Evolutionary conservation across 2,329 filamentous ascomycete species (phyloP).

Genomic region (Elsinoe fawcettii): DNA sequence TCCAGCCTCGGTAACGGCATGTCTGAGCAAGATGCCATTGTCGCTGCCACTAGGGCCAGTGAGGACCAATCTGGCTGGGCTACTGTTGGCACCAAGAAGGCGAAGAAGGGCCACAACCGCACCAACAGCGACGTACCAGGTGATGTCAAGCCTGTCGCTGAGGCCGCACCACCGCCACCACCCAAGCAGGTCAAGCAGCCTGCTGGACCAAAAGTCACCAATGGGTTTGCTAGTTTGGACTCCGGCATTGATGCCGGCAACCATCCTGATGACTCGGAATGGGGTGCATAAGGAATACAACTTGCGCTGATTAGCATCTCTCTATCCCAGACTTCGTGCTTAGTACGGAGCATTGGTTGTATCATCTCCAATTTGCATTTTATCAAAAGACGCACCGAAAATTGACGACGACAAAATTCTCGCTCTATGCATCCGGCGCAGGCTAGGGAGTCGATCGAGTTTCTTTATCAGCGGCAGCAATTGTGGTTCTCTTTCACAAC

Average conservation of each 20-base stretch:
- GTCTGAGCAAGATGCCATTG: constrained; percentile 55
- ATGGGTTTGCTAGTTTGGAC: constrained; percentile 13
- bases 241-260: constrained; percentile 18
- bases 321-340: no score
- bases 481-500: background rate
- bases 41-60: constrained; percentile 40
- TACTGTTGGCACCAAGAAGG: constrained; percentile 44
- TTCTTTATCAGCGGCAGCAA: background rate
- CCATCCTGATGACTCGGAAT: constrained; percentile 35
- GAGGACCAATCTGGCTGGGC: constrained; percentile 52
- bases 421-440: constrained; percentile 5
- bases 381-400: background rate
- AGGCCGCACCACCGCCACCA: background rate
- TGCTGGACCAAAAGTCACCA: background rate
- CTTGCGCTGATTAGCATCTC: no score
- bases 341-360: background rate
- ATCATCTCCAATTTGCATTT: background rate
- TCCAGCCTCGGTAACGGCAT: constrained; percentile 40
- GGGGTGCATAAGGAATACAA: constrained; percentile 21
- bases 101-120: constrained; percentile 37
- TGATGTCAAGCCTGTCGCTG: background rate
- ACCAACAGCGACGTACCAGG: constrained; percentile 10
- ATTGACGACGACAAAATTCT: background rate
- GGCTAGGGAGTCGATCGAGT: background rate
- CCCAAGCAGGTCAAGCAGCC: constrained; percentile 13